Percentiles rank a stretch among this genome's conserved stretches.
These are phyloP conservation scores for Panicum miliaceum DNA, from an alignment of 176 grass and related monocot species.

Conservation along the genomic window DNA sequence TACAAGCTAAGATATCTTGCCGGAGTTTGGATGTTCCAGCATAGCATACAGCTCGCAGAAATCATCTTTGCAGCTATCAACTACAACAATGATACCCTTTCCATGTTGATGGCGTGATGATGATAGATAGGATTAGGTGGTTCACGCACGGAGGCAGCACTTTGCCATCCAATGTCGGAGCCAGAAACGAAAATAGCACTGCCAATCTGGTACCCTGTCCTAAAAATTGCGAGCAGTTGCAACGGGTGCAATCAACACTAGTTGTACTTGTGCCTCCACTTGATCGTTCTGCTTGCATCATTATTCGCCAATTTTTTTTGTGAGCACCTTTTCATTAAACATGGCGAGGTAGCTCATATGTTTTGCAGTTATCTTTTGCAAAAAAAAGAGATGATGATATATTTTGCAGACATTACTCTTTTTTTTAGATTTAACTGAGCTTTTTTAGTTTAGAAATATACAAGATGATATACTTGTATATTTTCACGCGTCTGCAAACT, in stretches of 20 bases:
- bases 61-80: not conserved
- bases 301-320: not conserved
- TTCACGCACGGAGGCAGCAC: not conserved
- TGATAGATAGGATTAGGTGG: not conserved
- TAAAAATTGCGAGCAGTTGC: not conserved
- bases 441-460: not conserved
- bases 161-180: not conserved
- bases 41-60: not conserved
- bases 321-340: not conserved
- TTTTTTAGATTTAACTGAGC: not conserved
- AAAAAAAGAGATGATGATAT: not conserved
- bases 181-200: not conserved
- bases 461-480: not conserved
- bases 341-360: not conserved
- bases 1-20: slow-evolving; percentile 18
- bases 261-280: not conserved
- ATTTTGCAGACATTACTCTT: too few relatives aligned
- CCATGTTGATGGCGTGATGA: not conserved
- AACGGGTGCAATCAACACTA: not conserved
- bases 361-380: not conserved
- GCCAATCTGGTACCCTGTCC: not conserved
- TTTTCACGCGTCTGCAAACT: not conserved
- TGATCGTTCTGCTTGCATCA: not conserved
- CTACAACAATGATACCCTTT: not conserved
- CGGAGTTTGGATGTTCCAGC: not conserved